A percentile compares a stretch with the other conserved stretches of the same genome.
phyloP scores from a whole-genome alignment of 2,329 filamentous ascomycete genomes.

The Fusarium bactridioides region DNA sequence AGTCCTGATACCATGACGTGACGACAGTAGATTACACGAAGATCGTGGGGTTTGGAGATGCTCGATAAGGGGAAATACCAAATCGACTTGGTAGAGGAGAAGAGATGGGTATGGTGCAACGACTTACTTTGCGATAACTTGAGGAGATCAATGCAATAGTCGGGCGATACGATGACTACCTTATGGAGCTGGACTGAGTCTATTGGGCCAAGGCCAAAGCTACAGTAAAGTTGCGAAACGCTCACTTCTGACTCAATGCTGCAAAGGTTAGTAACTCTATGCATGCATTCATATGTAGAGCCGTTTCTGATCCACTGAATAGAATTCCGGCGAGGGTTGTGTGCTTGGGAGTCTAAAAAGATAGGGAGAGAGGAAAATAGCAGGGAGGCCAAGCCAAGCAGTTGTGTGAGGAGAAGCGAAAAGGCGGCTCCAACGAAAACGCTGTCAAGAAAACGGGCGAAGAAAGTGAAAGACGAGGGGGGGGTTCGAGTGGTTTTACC shows the following conservation, averaged over 20 bases:
- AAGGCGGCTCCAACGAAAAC: conserved; percentile 29
- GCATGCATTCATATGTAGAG: conserved; percentile 29
- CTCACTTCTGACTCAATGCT: conserved; percentile 35
- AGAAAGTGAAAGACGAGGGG: conserved; percentile 34
- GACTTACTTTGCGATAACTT: conserved; percentile 29
- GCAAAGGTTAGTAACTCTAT: conserved; percentile 28
- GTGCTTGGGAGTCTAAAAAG: neutral
- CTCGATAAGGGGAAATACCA: conserved; percentile 17
- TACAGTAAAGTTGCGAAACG: conserved; percentile 27
- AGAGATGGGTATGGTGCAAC: conserved; percentile 1
- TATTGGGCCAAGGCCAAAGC: conserved; percentile 23
- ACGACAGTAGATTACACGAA: conserved; percentile 26
- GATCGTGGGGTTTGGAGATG: conserved; percentile 16
- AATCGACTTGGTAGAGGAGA: neutral
- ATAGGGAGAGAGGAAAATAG: neutral
- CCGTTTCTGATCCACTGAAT: conserved; percentile 19
- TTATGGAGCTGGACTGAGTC: conserved; percentile 15
- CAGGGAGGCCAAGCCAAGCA: conserved; percentile 7
- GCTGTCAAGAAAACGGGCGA: conserved; percentile 24
- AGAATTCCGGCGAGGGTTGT: neutral
- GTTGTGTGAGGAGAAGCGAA: conserved; percentile 35
- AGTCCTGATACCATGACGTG: conserved; percentile 37
- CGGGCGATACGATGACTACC: conserved; percentile 15
- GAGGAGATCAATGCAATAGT: conserved; percentile 30
- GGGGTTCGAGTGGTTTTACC: conserved; percentile 43